A percentile compares a stretch with the other conserved stretches of the same genome.
phyloP scores from a whole-genome alignment of 2,329 filamentous ascomycete genomes.

The Fusarium nodosum region DNA sequence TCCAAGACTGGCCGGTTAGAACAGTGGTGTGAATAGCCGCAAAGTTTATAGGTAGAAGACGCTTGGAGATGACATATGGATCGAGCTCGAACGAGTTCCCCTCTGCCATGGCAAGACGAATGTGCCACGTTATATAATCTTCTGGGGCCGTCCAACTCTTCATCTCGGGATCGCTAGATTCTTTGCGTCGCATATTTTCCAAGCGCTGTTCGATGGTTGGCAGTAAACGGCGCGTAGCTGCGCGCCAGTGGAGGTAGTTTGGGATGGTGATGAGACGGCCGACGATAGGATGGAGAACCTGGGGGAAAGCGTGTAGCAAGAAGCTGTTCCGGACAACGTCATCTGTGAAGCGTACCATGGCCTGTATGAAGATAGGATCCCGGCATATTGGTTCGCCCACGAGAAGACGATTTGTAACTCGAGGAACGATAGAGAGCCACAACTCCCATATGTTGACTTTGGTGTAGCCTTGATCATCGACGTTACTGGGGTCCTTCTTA shows the following conservation, averaged over 20 bases:
- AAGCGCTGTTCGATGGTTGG: slow-evolving; percentile 66
- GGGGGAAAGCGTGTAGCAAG: slow-evolving; percentile 62
- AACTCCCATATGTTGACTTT: slow-evolving; percentile 61
- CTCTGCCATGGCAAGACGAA: slow-evolving; percentile 64
- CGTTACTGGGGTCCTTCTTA: slow-evolving; percentile 19
- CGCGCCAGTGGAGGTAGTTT: slow-evolving; percentile 63
- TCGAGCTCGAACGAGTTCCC: slow-evolving; percentile 59
- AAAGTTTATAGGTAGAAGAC: slow-evolving; percentile 69
- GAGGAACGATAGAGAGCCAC: slow-evolving; percentile 59
- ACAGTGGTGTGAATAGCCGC: slow-evolving; percentile 71
- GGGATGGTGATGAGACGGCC: slow-evolving; percentile 60
- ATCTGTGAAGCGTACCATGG: slow-evolving; percentile 64
- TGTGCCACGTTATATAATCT: slow-evolving; percentile 70
- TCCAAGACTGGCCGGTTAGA: slow-evolving; percentile 62
- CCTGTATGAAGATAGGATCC: slow-evolving; percentile 61
- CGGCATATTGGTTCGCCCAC: slow-evolving; percentile 57
- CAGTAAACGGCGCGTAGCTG: slow-evolving; percentile 57
- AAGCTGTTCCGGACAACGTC: slow-evolving; percentile 62
- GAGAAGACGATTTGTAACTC: slow-evolving; percentile 60
- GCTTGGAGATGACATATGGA: slow-evolving; percentile 63
- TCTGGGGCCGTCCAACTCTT: slow-evolving; percentile 62
- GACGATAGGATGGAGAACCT: slow-evolving; percentile 63
- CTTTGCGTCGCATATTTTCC: slow-evolving; percentile 59
- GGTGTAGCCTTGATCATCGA: slow-evolving; percentile 55
- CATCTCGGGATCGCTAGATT: slow-evolving; percentile 56